Evolutionary conservation across 106 monocot species (phyloP), one percentile per base, ranked within the genome.

Genomic region (Acorus calamus): DNA sequence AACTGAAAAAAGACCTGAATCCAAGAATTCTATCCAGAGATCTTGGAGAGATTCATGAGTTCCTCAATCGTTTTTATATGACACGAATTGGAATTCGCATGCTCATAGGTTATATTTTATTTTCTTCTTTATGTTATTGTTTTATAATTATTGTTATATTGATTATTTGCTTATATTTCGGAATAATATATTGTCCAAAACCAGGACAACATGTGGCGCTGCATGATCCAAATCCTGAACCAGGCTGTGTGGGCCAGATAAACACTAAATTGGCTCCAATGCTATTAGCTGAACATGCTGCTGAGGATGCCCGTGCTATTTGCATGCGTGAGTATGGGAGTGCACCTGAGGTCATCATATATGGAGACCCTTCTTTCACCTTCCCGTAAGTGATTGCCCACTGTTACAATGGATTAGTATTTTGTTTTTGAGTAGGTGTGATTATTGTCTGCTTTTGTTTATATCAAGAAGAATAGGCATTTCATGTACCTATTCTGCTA

Each of bases 151-250:
- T 12, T 28, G 28, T 28, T 28, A 28, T 28, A 28, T 28, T 28
- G 28, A 28, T 28, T 28, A 28, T 28, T 28, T 28, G 28, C 1
- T 28, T 28, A 28, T 28, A 28, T 28, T 28, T 28, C 1, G 28
- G 28, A 28, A 28, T 41, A 55, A 66, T 8, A 3, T 54, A 41
- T 66, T 76, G 8, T 44, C 45, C 3, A 55, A 62, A 67, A 76
- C 46, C 83, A 94, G 94, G 94, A 42, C 94, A 98, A 66, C 96
- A 98, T 71, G 96, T 98, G 54, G 85, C 87, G 47, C 69, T 98
- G 69, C 96, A 98, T 77, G 85, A 91, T 68, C 85, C 87, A 61
- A 59, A 87, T 12, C 82, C 91, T n/a, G 84, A 78, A 57, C 85
- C 87, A 12, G 85, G 91, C 3, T 76, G 79, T 67, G 64, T 98